phyloP scores from a whole-genome alignment of 202 grass and related monocot genomes.

The Carex arenaria region DNA sequence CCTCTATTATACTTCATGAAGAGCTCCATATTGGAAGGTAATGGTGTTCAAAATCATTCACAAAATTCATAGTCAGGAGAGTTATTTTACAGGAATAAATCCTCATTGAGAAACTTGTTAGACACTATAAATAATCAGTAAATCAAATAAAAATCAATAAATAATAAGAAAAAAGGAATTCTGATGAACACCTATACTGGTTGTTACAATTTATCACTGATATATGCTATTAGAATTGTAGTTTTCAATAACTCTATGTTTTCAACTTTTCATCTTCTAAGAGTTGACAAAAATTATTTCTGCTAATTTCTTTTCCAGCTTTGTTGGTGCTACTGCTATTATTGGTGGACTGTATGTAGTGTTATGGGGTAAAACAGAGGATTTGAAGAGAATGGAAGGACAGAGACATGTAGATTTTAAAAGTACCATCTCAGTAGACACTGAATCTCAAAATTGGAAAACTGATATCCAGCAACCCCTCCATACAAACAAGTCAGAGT shows the following conservation, averaged over 20 bases:
- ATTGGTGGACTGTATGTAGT: conserved; percentile 52
- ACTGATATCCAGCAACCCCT: no score
- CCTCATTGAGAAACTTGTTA: not conserved
- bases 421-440: conserved; percentile 14
- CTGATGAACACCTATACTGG: no score
- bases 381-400: conserved; percentile 7
- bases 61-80: not conserved
- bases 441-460: not conserved
- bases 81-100: not conserved
- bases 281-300: conserved; percentile 30
- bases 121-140: no score
- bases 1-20: conserved; percentile 39
- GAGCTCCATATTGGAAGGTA: conserved; percentile 68
- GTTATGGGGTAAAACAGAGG: conserved; percentile 70
- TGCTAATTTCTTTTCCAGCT: conserved; percentile 23
- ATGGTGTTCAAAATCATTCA: not conserved
- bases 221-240: not conserved
- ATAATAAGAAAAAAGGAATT: no score
- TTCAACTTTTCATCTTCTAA: not conserved
- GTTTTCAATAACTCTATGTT: not conserved
- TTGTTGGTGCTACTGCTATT: conserved; percentile 51
- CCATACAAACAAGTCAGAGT: no score
- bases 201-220: not conserved
- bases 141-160: no score
- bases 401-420: not conserved